These are phyloP conservation scores for Alternaria hordeiaustralica DNA, from an alignment of 2,329 filamentous ascomycete genomes.

Conservation along the genomic window DNA sequence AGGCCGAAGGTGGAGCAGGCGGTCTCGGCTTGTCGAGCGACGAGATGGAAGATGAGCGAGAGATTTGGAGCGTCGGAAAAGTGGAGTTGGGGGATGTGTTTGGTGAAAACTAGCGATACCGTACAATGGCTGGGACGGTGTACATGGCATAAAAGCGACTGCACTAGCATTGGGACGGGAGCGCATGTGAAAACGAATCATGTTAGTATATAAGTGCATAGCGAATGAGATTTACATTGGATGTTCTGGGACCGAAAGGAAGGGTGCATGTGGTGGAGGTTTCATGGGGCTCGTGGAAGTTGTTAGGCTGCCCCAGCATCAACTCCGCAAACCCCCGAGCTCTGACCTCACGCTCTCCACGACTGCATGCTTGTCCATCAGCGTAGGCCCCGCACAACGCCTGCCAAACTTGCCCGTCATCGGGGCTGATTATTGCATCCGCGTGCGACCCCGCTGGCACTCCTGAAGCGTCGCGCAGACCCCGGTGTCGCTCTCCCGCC, in stretches of 20 bases:
- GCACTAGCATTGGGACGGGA: slow-evolving; percentile 5
- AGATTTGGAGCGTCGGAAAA: slow-evolving; percentile 94
- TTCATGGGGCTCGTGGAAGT: background rate
- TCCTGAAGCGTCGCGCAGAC: slow-evolving; percentile 5
- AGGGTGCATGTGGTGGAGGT: background rate
- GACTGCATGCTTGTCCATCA: slow-evolving; percentile 28
- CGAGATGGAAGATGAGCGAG: slow-evolving; percentile 90
- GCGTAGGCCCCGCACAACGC: slow-evolving; percentile 22
- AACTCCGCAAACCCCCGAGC: slow-evolving; percentile 32
- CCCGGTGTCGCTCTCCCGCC: slow-evolving; percentile 4
- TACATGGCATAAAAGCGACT: slow-evolving; percentile 5
- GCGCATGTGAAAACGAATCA: background rate
- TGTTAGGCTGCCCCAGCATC: slow-evolving; percentile 2
- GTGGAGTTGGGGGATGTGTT: slow-evolving; percentile 74
- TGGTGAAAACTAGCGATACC: slow-evolving; percentile 19
- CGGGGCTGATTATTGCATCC: slow-evolving; percentile 11
- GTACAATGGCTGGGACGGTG: background rate
- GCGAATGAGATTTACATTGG: background rate
- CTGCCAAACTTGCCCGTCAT: slow-evolving; percentile 18
- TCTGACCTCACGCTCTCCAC: slow-evolving; percentile 33
- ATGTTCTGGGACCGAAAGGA: background rate
- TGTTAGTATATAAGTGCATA: slow-evolving; percentile 10
- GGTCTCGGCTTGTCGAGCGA: slow-evolving; percentile 87
- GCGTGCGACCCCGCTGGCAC: slow-evolving; percentile 19
- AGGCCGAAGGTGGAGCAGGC: slow-evolving; percentile 88